Evolutionary conservation across 2,329 filamentous ascomycete genomes (phyloP).

Genomic region (Bisporella sp.): DNA sequence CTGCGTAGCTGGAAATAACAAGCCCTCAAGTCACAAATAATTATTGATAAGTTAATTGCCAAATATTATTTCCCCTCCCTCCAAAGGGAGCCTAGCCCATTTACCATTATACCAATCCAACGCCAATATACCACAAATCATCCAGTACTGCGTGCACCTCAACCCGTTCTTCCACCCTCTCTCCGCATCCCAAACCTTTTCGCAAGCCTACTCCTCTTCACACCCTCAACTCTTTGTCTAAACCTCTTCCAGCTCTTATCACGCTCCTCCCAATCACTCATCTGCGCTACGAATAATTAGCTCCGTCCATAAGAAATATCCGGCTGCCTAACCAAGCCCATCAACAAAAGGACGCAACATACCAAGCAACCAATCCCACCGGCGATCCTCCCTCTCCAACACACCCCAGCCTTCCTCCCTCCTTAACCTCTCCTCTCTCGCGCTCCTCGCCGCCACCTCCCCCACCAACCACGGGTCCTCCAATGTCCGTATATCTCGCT

Average conservation of each 20-base stretch:
- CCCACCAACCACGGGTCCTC: constrained; percentile 65
- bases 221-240: constrained; percentile 20
- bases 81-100: no score
- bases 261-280: constrained; percentile 35
- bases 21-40: no score
- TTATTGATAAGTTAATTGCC: no score
- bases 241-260: constrained; percentile 29
- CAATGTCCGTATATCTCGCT: constrained; percentile 33
- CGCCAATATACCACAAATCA: no score
- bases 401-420: constrained; percentile 44
- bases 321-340: not conserved
- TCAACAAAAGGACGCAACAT: constrained; percentile 25
- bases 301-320: not conserved
- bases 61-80: no score
- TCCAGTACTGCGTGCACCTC: not conserved
- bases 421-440: constrained; percentile 49
- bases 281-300: constrained; percentile 25
- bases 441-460: constrained; percentile 53
- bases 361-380: constrained; percentile 57
- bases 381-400: constrained; percentile 47
- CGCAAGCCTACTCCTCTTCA: constrained; percentile 16
- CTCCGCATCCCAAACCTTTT: constrained; percentile 15
- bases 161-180: not conserved
- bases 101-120: no score
- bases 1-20: no score